Conservation (phyloP, 768 basidiomycete genomes). For the Symmetrospora coprosmae region DNA sequence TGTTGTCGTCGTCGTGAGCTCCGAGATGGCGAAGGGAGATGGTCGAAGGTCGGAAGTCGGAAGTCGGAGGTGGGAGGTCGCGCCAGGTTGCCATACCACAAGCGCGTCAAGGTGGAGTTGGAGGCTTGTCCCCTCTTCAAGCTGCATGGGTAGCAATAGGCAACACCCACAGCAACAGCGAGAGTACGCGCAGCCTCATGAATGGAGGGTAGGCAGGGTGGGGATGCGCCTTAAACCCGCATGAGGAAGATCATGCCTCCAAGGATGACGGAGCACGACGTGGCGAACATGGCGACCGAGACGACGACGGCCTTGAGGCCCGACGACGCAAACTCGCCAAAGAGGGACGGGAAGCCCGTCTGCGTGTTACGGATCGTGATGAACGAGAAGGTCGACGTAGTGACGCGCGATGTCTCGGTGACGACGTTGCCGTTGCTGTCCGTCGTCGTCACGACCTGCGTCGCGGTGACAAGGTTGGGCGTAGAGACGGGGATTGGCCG, state of each 20-base stretch:
- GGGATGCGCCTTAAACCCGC: conserved; percentile 7
- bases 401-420: background rate
- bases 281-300: conserved; percentile 7
- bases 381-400: conserved; percentile 20
- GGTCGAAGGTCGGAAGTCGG: too few relatives aligned
- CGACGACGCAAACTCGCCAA: background rate
- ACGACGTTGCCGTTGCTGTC: background rate
- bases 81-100: too few relatives aligned
- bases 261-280: background rate
- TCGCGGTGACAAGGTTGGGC: conserved; percentile 3
- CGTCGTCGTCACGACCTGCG: conserved; percentile 9
- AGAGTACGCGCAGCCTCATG: too few relatives aligned
- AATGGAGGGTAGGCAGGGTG: too few relatives aligned
- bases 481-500: conserved; percentile 9
- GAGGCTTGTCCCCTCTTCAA: too few relatives aligned
- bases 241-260: conserved; percentile 11
- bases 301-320: background rate
- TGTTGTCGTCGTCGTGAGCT: too few relatives aligned
- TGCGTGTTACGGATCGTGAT: conserved; percentile 15
- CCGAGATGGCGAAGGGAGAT: too few relatives aligned
- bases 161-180: too few relatives aligned
- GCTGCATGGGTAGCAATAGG: too few relatives aligned
- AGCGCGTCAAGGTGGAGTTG: too few relatives aligned
- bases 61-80: too few relatives aligned
- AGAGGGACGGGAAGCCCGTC: conserved; percentile 19